Conservation (phyloP, 345 rosid genomes). For the Eucalyptus regnans region DNA sequence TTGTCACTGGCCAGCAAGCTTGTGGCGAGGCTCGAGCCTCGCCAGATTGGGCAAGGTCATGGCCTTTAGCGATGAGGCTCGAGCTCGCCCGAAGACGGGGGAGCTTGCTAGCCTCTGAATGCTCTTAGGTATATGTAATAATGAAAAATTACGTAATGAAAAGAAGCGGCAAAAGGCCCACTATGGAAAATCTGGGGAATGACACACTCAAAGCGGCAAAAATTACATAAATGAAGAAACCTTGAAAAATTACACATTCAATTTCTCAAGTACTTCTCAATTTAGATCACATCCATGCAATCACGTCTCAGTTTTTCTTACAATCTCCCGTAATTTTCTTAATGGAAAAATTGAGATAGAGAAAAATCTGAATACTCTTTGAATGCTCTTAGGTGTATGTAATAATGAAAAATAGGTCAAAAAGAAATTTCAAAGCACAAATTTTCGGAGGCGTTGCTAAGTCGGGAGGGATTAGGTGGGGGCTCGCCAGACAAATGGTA, state of each 20-base stretch:
- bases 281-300: accelerated
- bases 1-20: no score
- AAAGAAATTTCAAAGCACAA: not conserved
- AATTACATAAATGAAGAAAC: no score
- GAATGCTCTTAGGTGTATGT: not conserved
- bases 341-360: no score
- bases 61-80: no score
- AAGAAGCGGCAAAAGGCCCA: no score
- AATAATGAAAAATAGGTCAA: not conserved
- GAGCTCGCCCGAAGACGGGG: accelerated
- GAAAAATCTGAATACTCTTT: not conserved
- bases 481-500: not conserved
- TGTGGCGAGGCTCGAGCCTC: accelerated
- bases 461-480: not conserved
- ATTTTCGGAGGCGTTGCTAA: not conserved
- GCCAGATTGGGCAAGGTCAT: accelerated
- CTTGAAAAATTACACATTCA: no score
- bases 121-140: no score
- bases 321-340: no score
- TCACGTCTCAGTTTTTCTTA: accelerated
- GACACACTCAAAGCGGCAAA: no score
- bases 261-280: no score
- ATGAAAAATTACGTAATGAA: no score
- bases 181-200: no score
- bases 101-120: accelerated